A percentile compares a stretch with the other conserved stretches of the same genome.
These are phyloP conservation scores for Oehlia diaphana DNA, from an alignment of 192 early-diverging fungal genomes.

Conservation along the genomic window DNA sequence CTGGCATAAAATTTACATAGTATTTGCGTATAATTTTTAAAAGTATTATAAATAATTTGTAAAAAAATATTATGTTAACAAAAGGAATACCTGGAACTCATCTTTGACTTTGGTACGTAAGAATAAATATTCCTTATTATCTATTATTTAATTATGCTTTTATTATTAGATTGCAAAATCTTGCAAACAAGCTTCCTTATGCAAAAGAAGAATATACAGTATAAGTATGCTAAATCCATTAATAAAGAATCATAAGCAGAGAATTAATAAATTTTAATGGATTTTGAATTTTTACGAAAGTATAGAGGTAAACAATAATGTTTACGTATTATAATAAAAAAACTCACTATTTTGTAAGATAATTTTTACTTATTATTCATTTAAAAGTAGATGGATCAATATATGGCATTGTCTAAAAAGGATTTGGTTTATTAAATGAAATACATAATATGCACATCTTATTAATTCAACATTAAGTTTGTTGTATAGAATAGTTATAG, in stretches of 20 bases:
- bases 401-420: constrained; percentile 92
- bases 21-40: no score
- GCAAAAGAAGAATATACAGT: constrained; percentile 87
- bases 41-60: no score
- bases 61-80: constrained; percentile 56
- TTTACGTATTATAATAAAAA: neutral
- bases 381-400: constrained; percentile 84
- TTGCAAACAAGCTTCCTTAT: constrained; percentile 92
- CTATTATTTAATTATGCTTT: neutral
- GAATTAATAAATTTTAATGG: constrained; percentile 85
- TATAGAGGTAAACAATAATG: constrained; percentile 57
- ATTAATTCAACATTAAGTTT: constrained; percentile 78
- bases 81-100: constrained; percentile 76
- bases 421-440: constrained; percentile 87
- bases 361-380: neutral
- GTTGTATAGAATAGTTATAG: constrained; percentile 37
- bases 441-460: constrained; percentile 89
- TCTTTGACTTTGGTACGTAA: constrained; percentile 74
- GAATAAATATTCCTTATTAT: neutral
- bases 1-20: no score
- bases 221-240: constrained; percentile 90
- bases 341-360: neutral
- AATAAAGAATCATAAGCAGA: constrained; percentile 80
- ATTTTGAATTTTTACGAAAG: constrained; percentile 95
- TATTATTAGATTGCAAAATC: constrained; percentile 73